These are phyloP conservation scores for Carex cristatella DNA, from an alignment of 176 grass and related monocot species.

Conservation along the genomic window DNA sequence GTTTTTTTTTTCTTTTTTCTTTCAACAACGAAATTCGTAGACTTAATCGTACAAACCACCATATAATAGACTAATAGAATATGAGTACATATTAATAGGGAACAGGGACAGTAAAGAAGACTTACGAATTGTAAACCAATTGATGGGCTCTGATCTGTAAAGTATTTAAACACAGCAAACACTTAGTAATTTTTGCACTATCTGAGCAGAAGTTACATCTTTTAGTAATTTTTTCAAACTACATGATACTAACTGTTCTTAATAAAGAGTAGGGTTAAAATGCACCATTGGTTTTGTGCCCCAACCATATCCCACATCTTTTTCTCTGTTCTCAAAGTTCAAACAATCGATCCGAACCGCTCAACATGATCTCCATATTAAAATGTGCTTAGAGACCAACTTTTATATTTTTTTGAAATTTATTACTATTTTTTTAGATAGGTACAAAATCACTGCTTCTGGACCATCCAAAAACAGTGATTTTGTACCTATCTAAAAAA, in stretches of 20 bases:
- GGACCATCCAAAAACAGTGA: no score
- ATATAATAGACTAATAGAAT: neutral
- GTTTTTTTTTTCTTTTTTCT: neutral
- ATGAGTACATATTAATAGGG: neutral
- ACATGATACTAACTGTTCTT: neutral
- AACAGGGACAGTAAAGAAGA: neutral
- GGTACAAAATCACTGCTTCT: no score
- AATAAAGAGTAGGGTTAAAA: no score
- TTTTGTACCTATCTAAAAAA: no score
- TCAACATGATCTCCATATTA: no score
- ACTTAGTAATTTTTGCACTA: conserved; percentile 17
- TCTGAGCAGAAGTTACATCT: neutral
- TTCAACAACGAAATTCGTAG: neutral
- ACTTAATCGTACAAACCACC: neutral
- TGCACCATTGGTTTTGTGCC: no score
- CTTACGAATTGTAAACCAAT: conserved; percentile 91
- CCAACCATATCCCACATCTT: no score
- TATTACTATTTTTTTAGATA: no score
- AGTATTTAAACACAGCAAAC: conserved; percentile 15
- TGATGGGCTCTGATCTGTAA: conserved; percentile 60
- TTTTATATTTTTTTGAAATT: no score
- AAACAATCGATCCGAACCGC: no score
- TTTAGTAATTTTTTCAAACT: neutral
- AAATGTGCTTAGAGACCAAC: no score
- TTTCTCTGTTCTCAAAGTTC: no score